A percentile compares a stretch with the other conserved stretches of the same genome.
phyloP scores from a whole-genome alignment of 2,329 filamentous ascomycete genomes.

The Penicillium hordei region DNA sequence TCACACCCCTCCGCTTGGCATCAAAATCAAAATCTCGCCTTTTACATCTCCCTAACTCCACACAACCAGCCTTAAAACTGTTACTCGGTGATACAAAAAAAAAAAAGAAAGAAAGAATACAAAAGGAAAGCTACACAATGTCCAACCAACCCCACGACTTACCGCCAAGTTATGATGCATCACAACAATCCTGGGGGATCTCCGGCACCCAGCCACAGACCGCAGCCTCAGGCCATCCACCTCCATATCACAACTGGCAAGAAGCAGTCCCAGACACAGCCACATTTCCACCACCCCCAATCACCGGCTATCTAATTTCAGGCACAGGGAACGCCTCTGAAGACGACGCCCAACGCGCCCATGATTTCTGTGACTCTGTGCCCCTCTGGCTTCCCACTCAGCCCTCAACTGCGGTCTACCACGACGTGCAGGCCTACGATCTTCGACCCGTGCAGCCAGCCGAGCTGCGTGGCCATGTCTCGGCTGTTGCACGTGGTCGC shows the following conservation, averaged over 20 bases:
- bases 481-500: conserved; percentile 34
- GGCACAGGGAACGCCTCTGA: conserved; percentile 58
- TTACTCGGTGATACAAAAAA: background rate
- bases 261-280: conserved; percentile 58
- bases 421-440: conserved; percentile 45
- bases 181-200: conserved; percentile 1
- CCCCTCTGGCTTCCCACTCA: conserved; percentile 53
- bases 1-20: background rate
- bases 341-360: conserved; percentile 57
- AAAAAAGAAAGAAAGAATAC: background rate
- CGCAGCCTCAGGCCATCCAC: conserved; percentile 37
- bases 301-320: conserved; percentile 53
- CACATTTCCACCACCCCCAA: conserved; percentile 60
- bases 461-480: conserved; percentile 44
- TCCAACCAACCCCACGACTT: conserved; percentile 4
- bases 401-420: conserved; percentile 45
- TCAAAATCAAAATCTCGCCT: background rate
- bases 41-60: background rate
- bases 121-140: background rate
- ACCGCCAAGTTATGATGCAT: conserved; percentile 11
- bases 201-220: background rate
- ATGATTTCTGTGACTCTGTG: conserved; percentile 54
- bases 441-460: conserved; percentile 47
- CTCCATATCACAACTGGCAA: conserved; percentile 64
- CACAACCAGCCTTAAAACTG: background rate